Conservation (phyloP, 176 grass and related monocot genomes). For the Bolboschoenus planiculmis region DNA sequence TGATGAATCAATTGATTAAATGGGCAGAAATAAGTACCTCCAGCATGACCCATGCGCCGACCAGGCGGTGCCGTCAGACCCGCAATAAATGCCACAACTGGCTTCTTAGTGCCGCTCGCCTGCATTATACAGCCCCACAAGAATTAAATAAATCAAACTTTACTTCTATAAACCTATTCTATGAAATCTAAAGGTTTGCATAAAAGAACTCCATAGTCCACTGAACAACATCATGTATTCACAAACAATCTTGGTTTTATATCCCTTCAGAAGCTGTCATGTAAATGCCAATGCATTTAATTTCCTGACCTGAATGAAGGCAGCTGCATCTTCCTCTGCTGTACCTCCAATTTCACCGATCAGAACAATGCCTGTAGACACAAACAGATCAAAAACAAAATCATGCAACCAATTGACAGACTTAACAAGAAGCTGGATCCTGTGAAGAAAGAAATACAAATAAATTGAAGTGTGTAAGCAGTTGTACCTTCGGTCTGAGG, state of each 20-base stretch:
- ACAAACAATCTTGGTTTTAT: not conserved
- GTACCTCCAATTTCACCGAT: constrained; percentile 99
- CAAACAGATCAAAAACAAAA: constrained; percentile 5
- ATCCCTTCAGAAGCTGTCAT: constrained; percentile 1
- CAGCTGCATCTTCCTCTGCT: constrained; percentile 98
- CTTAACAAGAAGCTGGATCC: constrained; percentile 6
- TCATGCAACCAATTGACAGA: constrained; percentile 8
- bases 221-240: not conserved
- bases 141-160: not conserved
- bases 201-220: not conserved
- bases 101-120: constrained; percentile 87
- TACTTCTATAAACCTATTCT: not conserved
- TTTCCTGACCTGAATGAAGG: constrained; percentile 71
- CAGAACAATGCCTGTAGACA: constrained; percentile 67
- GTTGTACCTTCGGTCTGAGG: constrained; percentile 96
- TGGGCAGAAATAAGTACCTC: constrained; percentile 42
- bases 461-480: not conserved
- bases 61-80: constrained; percentile 96
- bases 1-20: not conserved
- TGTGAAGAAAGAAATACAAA: not conserved
- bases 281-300: not conserved
- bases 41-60: constrained; percentile 98
- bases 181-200: not conserved
- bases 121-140: constrained; percentile 23
- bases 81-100: constrained; percentile 98